Percentiles rank a stretch among this genome's conserved stretches.
phyloP scores from a whole-genome alignment of 2,329 filamentous ascomycete species.

The Aspergillus texensis region DNA sequence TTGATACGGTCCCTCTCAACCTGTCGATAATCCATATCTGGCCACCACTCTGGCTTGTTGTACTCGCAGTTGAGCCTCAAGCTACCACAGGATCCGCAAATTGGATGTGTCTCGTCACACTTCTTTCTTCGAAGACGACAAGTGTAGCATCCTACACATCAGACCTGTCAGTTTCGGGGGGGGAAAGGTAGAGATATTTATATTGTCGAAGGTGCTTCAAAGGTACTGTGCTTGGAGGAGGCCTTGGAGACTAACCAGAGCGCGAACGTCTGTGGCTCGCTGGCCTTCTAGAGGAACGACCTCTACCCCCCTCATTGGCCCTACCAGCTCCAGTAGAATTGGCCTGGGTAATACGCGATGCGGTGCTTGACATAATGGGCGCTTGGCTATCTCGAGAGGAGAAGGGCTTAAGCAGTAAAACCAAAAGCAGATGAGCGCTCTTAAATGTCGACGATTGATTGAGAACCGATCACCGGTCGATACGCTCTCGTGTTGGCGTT shows the following conservation, averaged over 20 bases:
- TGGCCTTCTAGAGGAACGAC: not conserved
- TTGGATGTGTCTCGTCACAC: slow-evolving; percentile 66
- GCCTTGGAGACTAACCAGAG: slow-evolving; percentile 14
- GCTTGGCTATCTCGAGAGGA: not conserved
- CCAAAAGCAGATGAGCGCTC: not conserved
- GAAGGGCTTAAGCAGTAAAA: not conserved
- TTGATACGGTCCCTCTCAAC: slow-evolving; percentile 94
- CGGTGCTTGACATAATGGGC: slow-evolving; percentile 11
- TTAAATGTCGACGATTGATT: not conserved
- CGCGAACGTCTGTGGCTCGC: slow-evolving; percentile 15
- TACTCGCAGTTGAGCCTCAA: slow-evolving; percentile 90
- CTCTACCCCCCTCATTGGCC: not conserved
- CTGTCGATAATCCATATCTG: slow-evolving; percentile 80
- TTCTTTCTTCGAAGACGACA: slow-evolving; percentile 69
- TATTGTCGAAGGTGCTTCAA: too few species aligned
- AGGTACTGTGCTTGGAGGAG: not conserved
- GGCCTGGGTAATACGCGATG: not conserved
- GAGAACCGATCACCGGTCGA: not conserved
- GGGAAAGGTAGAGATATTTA: too few species aligned
- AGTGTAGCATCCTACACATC: slow-evolving; percentile 61
- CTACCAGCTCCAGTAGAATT: not conserved
- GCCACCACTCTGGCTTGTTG: slow-evolving; percentile 96
- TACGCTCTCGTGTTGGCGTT: not conserved
- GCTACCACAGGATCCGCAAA: slow-evolving; percentile 64
- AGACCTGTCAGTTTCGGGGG: too few species aligned